A percentile compares a stretch with the other conserved stretches of the same genome.
Evolutionary conservation across 1,284 basidiomycete genomes (phyloP).

Genomic region (Austroboletus novae-zelandiae): DNA sequence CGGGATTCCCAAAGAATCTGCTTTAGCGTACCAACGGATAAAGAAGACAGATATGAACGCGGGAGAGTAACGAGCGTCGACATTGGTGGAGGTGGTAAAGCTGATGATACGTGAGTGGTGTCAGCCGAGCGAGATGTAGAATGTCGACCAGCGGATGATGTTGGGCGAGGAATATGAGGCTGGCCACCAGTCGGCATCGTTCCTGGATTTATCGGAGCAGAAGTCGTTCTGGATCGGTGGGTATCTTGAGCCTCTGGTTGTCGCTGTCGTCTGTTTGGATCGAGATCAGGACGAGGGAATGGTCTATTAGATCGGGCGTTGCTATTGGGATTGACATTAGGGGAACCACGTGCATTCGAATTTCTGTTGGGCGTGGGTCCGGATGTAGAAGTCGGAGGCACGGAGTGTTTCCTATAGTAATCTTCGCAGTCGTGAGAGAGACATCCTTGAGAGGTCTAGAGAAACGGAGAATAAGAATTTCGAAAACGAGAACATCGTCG

Average conservation of each 20-base stretch:
- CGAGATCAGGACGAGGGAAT: conserved; percentile 42
- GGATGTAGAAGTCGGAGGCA: conserved; percentile 47
- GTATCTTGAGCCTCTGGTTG: conserved; percentile 19
- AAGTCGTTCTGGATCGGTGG: conserved; percentile 23
- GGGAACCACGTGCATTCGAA: conserved; percentile 10
- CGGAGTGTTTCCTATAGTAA: conserved; percentile 61
- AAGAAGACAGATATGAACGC: conserved; percentile 48
- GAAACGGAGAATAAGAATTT: neutral
- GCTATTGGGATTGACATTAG: conserved; percentile 11
- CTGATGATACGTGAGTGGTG: conserved; percentile 9
- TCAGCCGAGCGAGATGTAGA: conserved; percentile 21
- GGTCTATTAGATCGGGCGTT: conserved; percentile 12
- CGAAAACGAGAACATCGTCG: neutral
- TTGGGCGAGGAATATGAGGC: conserved; percentile 20
- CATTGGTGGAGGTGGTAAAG: conserved; percentile 53
- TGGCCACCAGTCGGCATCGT: conserved; percentile 11
- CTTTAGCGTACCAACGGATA: conserved; percentile 71
- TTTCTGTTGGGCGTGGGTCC: conserved; percentile 22
- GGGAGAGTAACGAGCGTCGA: conserved; percentile 66
- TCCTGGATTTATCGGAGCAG: conserved; percentile 18
- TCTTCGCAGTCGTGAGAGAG: conserved; percentile 40
- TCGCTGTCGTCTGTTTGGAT: conserved; percentile 25
- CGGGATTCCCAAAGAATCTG: conserved; percentile 74
- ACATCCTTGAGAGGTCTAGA: conserved; percentile 30
- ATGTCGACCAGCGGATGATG: conserved; percentile 19